Percentiles rank a stretch among this genome's conserved stretches.
Conservation (phyloP, 1,284 basidiomycete genomes). For the Moesziomyces aphidis region DNA sequence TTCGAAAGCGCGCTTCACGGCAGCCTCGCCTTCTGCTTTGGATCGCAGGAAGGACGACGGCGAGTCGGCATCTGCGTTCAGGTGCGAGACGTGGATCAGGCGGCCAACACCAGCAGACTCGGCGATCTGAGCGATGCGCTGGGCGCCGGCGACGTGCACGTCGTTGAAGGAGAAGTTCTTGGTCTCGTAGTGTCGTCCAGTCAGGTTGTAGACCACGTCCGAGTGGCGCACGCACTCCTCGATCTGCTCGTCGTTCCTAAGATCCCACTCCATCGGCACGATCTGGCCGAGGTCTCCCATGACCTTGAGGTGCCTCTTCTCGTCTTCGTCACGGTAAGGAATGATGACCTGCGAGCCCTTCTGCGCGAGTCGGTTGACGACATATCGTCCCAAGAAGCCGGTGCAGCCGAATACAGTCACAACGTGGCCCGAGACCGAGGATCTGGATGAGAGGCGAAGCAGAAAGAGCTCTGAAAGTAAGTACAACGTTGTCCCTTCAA, state of each 20-base stretch:
- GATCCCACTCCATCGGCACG: conserved; percentile 96
- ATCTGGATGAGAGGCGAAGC: conserved; percentile 23
- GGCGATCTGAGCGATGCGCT: conserved; percentile 80
- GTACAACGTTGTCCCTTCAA: not conserved
- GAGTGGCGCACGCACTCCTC: conserved; percentile 95
- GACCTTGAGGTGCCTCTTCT: conserved; percentile 88
- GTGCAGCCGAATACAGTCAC: conserved; percentile 98
- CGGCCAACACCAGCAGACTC: conserved; percentile 82
- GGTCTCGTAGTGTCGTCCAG: conserved; percentile 89
- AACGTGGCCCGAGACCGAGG: conserved; percentile 73
- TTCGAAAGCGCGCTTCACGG: conserved; percentile 85
- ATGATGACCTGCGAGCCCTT: conserved; percentile 93
- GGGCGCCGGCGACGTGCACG: conserved; percentile 79
- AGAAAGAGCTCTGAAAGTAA: not conserved
- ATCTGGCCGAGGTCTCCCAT: conserved; percentile 98
- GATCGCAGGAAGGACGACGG: conserved; percentile 85
- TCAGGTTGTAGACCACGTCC: conserved; percentile 95
- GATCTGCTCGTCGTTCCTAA: conserved; percentile 87
- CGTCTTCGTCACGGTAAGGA: conserved; percentile 95
- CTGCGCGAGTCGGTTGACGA: conserved; percentile 78
- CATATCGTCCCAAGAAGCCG: conserved; percentile 92
- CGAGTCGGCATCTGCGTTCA: conserved; percentile 87
- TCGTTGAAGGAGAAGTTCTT: conserved; percentile 87
- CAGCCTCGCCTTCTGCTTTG: conserved; percentile 90
- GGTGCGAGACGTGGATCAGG: conserved; percentile 93